Percentiles rank a stretch among this genome's conserved stretches.
These are phyloP conservation scores for Lecanicillium sp. DNA, from an alignment of 2,329 filamentous ascomycete genomes.

Conservation along the genomic window DNA sequence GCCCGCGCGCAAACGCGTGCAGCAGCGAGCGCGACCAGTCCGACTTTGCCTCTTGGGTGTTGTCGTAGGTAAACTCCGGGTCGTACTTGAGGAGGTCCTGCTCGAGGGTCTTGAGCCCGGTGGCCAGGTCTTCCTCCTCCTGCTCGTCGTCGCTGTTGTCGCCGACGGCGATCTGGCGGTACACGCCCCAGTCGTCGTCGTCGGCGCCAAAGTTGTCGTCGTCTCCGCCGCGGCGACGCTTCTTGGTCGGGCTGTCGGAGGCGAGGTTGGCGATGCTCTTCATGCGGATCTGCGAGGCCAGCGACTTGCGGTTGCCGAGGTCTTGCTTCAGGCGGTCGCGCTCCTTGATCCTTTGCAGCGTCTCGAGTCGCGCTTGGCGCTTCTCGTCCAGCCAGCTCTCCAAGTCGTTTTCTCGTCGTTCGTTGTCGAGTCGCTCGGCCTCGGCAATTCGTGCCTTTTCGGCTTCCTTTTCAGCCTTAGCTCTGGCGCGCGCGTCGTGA, in stretches of 20 bases:
- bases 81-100: slow-evolving; percentile 80
- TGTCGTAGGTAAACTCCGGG: slow-evolving; percentile 80
- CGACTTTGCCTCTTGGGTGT: slow-evolving; percentile 83
- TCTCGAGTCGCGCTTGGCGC: slow-evolving; percentile 60
- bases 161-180: slow-evolving; percentile 83
- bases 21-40: slow-evolving; percentile 92
- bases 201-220: slow-evolving; percentile 96
- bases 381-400: slow-evolving; percentile 83
- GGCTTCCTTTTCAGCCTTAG: slow-evolving; percentile 90
- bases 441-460: slow-evolving; percentile 81
- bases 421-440: slow-evolving; percentile 74
- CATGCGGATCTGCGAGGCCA: slow-evolving; percentile 96
- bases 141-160: slow-evolving; percentile 80
- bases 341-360: slow-evolving; percentile 82
- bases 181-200: slow-evolving; percentile 97
- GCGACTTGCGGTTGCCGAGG: slow-evolving; percentile 90
- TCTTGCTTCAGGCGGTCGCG: slow-evolving; percentile 89
- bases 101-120: slow-evolving; percentile 69
- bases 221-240: slow-evolving; percentile 77
- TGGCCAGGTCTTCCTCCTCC: slow-evolving; percentile 80
- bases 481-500: slow-evolving; percentile 84
- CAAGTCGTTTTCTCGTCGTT: slow-evolving; percentile 75
- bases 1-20: slow-evolving; percentile 84
- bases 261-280: slow-evolving; percentile 95
- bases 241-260: slow-evolving; percentile 77